Evolutionary conservation across 2,329 filamentous ascomycete species (phyloP), one percentile per base, ranked within the genome.

Genomic region (Microsporum canis): DNA sequence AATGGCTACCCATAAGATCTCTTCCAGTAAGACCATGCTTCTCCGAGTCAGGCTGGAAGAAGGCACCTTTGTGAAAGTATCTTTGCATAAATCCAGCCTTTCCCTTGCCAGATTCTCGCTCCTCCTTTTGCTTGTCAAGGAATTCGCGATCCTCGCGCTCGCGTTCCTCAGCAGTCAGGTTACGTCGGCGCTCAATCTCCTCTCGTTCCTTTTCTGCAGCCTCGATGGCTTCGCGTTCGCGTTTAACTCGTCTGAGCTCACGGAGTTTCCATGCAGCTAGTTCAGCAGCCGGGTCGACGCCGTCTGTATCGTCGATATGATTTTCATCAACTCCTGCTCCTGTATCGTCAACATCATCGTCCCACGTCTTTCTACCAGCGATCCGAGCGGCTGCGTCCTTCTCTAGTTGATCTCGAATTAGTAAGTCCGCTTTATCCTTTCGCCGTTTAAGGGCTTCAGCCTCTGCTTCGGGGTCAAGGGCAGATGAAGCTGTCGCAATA

Each of bases 21-120:
- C 94, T 81, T 70, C 86, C 82, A 65, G 88, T 85, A 53, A 96
- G 78, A 0, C 89, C 89, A 64, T 88, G 84, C 14, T 84, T 84
- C 67, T 86, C 84, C 58, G 86, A 81, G 68, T 95, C 88, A 59
- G 91, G 89, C 66, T 88, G 88, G 78, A 89, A 97, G 78, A 97
- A 99, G 14, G 94, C 94, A 57, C 94, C 94, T 76, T 91, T 92
- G 80, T 99, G 94, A 75, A 89, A 91, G 77, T 97, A 99, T 71
- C 91, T 91, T 71, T 96, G 91, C 88, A 97, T 89, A 73, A 85
- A 96, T 1, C 83, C 83, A 80, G 94, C 89, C 75, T 92, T 88
- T 59, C 90, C 90, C 63, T 87, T 86, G 58, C 79, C 75, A 63
- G 88, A 85, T 68, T 89, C 88, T 29, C 79, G 78, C 65, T 95